Evolutionary conservation across 441 rosid species (phyloP).

Genomic region (Arabidopsis hybrid): DNA sequence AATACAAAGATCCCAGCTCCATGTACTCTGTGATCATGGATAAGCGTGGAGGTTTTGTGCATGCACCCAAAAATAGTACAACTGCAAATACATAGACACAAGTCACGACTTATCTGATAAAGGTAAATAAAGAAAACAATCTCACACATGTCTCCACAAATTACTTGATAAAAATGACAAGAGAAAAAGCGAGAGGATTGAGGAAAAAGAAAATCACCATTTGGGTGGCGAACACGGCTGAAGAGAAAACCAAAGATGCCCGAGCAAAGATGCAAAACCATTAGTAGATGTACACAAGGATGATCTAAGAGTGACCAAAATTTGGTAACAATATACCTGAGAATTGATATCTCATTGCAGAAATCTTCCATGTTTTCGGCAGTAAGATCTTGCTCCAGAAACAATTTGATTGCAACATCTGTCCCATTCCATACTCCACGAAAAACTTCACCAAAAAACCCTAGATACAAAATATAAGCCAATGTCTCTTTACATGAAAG

Average conservation of each 20-base stretch:
- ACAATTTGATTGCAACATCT: conserved; percentile 97
- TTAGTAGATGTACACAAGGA: conserved; percentile 36
- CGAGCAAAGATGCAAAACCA: conserved; percentile 43
- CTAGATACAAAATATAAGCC: conserved; percentile 45
- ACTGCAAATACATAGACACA: conserved; percentile 64
- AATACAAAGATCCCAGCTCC: conserved; percentile 96
- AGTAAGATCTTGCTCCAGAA: conserved; percentile 97
- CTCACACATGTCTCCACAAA: conserved; percentile 11
- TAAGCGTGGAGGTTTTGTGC: conserved; percentile 92
- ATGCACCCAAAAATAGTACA: conserved; percentile 96
- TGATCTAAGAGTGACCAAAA: conserved; percentile 35
- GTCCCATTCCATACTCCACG: conserved; percentile 99
- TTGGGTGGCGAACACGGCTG: conserved; percentile 98
- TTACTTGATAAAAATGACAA: conserved; percentile 14
- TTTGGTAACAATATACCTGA: conserved; percentile 65
- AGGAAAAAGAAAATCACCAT: conserved; percentile 60
- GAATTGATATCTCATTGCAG: conserved; percentile 97
- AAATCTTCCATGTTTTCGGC: conserved; percentile 99
- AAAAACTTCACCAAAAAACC: conserved; percentile 98
- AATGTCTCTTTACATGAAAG: neutral
- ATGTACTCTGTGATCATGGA: conserved; percentile 98
- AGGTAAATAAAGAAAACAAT: conserved; percentile 8
- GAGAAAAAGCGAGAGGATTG: neutral
- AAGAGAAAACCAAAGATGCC: conserved; percentile 45
- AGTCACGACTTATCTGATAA: neutral